Percentiles rank a stretch among this genome's conserved stretches.
phyloP scores from a whole-genome alignment of 1,284 basidiomycete species.

The Malassezia japonica region DNA sequence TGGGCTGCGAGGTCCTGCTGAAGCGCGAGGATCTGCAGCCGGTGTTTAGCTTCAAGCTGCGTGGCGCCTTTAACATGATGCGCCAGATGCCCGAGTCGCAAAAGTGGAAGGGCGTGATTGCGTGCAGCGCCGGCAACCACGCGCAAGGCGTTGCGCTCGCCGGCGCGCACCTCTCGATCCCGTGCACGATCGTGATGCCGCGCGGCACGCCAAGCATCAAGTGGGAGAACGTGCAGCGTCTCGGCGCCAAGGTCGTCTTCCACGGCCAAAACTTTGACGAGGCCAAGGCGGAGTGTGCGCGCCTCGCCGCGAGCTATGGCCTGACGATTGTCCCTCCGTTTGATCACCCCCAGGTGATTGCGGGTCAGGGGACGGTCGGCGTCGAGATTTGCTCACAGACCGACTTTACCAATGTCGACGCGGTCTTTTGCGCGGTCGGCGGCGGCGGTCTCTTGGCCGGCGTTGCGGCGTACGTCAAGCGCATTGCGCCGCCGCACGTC shows the following conservation, averaged over 20 bases:
- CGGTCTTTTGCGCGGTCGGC: conserved; percentile 79
- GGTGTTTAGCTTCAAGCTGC: conserved; percentile 87
- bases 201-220: conserved; percentile 91
- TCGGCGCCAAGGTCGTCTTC: conserved; percentile 88
- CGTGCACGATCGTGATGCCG: conserved; percentile 98
- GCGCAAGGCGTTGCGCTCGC: conserved; percentile 96
- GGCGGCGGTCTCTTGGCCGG: conserved; percentile 87
- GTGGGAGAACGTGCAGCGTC: conserved; percentile 78
- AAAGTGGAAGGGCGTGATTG: conserved; percentile 92
- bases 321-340: conserved; percentile 92
- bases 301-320: conserved; percentile 66
- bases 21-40: conserved; percentile 92
- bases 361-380: conserved; percentile 89
- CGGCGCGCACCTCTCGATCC: conserved; percentile 71
- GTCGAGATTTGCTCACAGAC: conserved; percentile 63
- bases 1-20: conserved; percentile 87
- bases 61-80: conserved; percentile 99
- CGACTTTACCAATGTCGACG: conserved; percentile 57
- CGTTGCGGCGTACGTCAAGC: conserved; percentile 82
- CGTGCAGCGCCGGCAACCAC: conserved; percentile 96
- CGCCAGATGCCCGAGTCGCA: conserved; percentile 75
- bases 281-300: conserved; percentile 85
- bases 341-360: conserved; percentile 92
- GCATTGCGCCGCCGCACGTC: conserved; percentile 74
- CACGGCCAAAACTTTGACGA: conserved; percentile 91